Base-by-base conservation (phyloP, 148 eudicot genomes). In the Chenopodium album region DNA sequence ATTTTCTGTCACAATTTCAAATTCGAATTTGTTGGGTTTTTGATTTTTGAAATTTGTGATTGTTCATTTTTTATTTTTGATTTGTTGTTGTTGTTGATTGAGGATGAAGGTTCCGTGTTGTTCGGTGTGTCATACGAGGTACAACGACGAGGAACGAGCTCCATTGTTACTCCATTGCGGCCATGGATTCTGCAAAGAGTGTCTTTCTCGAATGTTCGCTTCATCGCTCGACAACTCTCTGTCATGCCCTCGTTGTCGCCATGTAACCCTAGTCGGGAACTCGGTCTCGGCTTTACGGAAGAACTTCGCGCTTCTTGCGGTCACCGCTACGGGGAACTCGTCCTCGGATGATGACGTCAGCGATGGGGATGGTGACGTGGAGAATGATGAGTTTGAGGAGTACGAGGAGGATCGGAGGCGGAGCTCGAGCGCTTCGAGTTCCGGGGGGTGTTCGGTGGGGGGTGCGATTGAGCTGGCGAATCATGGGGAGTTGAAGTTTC, bases 171-270 rank as follows among this genome's bases (percentile, higher is more conserved):
- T 95, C 64, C 90, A 92, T 80, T 95, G 99, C 82, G 99, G 99
- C 72, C 99, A 95, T 84, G 94, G 97, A n/a, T 95, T 90, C 86
- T 95, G 99, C 85, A 91, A 87, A 23, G 98, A 94, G 13, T 95
- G 99, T 31, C 87, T 95, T 20, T 93, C 94, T 3, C 82, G 85
- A 32, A 87, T 95, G 95, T 94, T 94, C 89, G 23, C 93, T 0
- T 82, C 92, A 0, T 90, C 95, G 0, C 65, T 87, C 0, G 97
- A 94, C 60, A 88, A 88, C 28, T 83, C 94, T 23, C 91, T 95
- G 50, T 87, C 94, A 4, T 95, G 99, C 79, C 99, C 99, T 1
- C 91, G 98, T 37, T 95, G 99, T 79, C 99, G 99, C 79, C 95
- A 92, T 71, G 90, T 94, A 71, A 86, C 99, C 75, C 73, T 87